These are phyloP conservation scores for Sarcomyxa edulis DNA, from an alignment of 768 basidiomycete genomes.

Conservation along the genomic window DNA sequence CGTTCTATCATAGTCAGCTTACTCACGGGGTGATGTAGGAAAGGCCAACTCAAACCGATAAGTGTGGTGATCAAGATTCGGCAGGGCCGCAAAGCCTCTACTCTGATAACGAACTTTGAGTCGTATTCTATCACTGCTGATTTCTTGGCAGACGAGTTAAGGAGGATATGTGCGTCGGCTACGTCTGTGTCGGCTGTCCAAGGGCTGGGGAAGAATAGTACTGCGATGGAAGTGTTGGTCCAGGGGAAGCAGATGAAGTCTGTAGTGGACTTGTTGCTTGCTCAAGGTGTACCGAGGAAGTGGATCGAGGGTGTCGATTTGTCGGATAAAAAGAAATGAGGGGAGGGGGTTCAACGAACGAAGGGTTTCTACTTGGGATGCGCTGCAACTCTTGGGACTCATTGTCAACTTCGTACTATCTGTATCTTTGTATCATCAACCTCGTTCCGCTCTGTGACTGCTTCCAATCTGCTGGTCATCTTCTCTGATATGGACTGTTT, in stretches of 20 bases:
- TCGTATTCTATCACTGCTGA: conserved; percentile 65
- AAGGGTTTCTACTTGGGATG: too few relatives aligned
- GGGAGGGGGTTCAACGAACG: too few relatives aligned
- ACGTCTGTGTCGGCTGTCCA: conserved; percentile 68
- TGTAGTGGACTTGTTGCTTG: conserved; percentile 61
- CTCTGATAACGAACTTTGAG: conserved; percentile 77
- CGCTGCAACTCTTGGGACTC: too few relatives aligned
- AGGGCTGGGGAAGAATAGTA: conserved; percentile 43
- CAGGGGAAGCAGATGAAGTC: conserved; percentile 77
- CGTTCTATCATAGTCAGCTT: not conserved
- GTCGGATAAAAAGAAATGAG: conserved; percentile 42
- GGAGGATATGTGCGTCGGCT: conserved; percentile 71
- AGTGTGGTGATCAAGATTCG: conserved; percentile 64
- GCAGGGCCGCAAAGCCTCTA: conserved; percentile 75
- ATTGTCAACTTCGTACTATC: too few relatives aligned
- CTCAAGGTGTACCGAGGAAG: conserved; percentile 71
- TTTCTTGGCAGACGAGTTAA: conserved; percentile 73
- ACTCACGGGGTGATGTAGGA: conserved; percentile 55
- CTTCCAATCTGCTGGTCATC: too few relatives aligned
- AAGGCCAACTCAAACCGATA: conserved; percentile 71
- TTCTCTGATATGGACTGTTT: too few relatives aligned
- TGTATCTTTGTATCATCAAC: too few relatives aligned
- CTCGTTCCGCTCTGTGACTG: too few relatives aligned
- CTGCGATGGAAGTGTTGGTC: conserved; percentile 77
- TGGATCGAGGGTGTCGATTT: conserved; percentile 64